Conservation (phyloP, 2,329 filamentous ascomycete species). For the Aspergillus pseudoterreus region DNA sequence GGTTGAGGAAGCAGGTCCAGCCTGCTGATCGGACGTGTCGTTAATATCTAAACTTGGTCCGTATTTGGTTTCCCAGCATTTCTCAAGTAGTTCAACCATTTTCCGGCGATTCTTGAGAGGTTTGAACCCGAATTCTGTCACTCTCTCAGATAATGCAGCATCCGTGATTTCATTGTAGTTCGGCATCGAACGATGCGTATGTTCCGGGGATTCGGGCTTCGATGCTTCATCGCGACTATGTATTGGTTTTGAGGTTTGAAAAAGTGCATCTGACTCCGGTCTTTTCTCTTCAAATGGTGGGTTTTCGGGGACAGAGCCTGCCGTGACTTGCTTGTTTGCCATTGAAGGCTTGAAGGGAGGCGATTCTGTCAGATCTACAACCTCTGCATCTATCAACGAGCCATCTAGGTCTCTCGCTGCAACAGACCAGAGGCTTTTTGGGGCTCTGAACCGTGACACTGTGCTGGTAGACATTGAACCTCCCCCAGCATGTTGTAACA, state of each 20-base stretch:
- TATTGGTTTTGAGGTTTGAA: not conserved
- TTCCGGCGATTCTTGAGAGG: constrained; percentile 62
- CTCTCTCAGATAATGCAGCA: constrained; percentile 57
- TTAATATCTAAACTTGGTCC: constrained; percentile 16
- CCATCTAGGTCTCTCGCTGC: constrained; percentile 65
- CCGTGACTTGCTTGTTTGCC: not conserved
- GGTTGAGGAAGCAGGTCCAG: not conserved
- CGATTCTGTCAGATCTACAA: constrained; percentile 55
- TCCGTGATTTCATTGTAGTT: constrained; percentile 62
- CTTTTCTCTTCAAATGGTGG: not conserved
- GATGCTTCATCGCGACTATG: not conserved
- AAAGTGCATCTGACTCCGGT: not conserved
- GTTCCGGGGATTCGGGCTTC: not conserved
- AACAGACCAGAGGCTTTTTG: constrained; percentile 63
- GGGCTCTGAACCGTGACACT: constrained; percentile 24
- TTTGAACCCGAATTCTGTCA: constrained; percentile 69
- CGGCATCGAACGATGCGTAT: constrained; percentile 40
- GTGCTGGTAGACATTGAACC: constrained; percentile 9
- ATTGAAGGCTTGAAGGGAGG: not conserved
- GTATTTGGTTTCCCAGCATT: constrained; percentile 66
- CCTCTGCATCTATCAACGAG: constrained; percentile 59
- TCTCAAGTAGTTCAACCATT: constrained; percentile 66
- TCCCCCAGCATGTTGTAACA: not conserved
- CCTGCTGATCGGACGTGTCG: constrained; percentile 17
- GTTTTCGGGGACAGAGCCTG: not conserved